These are phyloP conservation scores for Oryza rufipogon DNA, from an alignment of 176 grass and related monocot species.

Conservation along the genomic window DNA sequence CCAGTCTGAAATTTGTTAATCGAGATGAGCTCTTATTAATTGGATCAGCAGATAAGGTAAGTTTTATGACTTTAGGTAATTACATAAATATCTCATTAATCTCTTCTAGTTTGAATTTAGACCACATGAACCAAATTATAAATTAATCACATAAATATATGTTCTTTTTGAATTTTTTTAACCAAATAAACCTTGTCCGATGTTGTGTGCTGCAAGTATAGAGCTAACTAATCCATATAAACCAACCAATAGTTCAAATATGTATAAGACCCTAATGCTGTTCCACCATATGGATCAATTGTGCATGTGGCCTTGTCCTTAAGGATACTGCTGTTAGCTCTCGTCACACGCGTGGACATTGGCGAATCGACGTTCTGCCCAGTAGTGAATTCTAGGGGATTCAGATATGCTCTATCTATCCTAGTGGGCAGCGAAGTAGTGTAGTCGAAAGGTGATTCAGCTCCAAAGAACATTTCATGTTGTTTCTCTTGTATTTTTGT, in stretches of 20 bases:
- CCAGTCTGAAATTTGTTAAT: slow-evolving; percentile 83
- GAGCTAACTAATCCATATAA: slow-evolving; percentile 1
- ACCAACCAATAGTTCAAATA: slow-evolving; percentile 10
- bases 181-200: too few relatives aligned
- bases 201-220: neutral
- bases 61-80: slow-evolving; percentile 14
- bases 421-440: too few relatives aligned
- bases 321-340: neutral
- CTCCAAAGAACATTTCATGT: neutral
- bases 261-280: neutral
- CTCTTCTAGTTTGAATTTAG: neutral
- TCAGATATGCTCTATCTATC: neutral
- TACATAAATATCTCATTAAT: neutral
- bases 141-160: too few relatives aligned
- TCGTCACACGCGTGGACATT: too few relatives aligned
- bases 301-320: neutral
- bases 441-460: neutral
- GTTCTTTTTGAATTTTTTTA: too few relatives aligned
- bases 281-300: neutral
- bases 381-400: neutral
- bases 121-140: neutral
- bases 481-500: too few relatives aligned
- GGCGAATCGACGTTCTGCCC: too few relatives aligned
- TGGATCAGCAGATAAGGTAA: slow-evolving; percentile 90
- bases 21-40: slow-evolving; percentile 71